Percentiles rank a stretch among this genome's conserved stretches.
These are phyloP conservation scores for Naganishia onofrii DNA, from an alignment of 768 basidiomycete species.

Conservation along the genomic window DNA sequence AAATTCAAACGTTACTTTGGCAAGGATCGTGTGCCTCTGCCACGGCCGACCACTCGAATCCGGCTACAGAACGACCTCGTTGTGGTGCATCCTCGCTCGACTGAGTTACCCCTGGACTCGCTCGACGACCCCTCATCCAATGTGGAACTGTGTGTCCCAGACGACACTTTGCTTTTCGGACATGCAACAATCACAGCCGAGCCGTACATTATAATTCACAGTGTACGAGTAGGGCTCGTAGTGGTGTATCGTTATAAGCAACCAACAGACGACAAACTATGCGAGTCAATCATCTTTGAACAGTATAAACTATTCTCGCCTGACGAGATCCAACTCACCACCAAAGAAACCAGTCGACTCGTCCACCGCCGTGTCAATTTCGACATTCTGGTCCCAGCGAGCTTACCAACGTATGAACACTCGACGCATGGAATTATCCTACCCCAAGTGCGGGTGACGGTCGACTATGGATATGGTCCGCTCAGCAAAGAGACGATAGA, in stretches of 20 bases:
- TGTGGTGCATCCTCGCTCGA: conserved; percentile 10
- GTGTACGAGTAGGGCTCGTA: conserved; percentile 2
- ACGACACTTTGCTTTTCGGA: conserved; percentile 17
- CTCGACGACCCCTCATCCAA: background rate
- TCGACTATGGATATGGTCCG: conserved; percentile 12
- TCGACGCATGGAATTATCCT: conserved; percentile 12
- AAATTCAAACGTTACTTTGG: conserved; percentile 12
- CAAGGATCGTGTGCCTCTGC: conserved; percentile 15
- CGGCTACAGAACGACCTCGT: conserved; percentile 20
- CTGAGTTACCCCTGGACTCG: background rate
- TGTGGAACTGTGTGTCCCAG: background rate
- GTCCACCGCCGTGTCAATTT: conserved; percentile 18
- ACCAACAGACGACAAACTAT: conserved; percentile 4
- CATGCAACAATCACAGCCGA: conserved; percentile 12
- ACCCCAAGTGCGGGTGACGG: conserved; percentile 6
- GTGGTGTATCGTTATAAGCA: conserved; percentile 9
- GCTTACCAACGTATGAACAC: conserved; percentile 19
- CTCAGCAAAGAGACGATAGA: conserved; percentile 4
- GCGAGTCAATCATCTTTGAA: conserved; percentile 13
- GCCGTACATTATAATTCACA: conserved; percentile 15
- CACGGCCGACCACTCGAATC: background rate
- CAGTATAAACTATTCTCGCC: conserved; percentile 8
- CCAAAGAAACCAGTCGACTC: conserved; percentile 8
- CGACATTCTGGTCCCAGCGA: conserved; percentile 20
- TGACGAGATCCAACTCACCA: conserved; percentile 3